A percentile compares a stretch with the other conserved stretches of the same genome.
phyloP scores from a whole-genome alignment of 306 rosid genomes.

The Parietaria judaica region DNA sequence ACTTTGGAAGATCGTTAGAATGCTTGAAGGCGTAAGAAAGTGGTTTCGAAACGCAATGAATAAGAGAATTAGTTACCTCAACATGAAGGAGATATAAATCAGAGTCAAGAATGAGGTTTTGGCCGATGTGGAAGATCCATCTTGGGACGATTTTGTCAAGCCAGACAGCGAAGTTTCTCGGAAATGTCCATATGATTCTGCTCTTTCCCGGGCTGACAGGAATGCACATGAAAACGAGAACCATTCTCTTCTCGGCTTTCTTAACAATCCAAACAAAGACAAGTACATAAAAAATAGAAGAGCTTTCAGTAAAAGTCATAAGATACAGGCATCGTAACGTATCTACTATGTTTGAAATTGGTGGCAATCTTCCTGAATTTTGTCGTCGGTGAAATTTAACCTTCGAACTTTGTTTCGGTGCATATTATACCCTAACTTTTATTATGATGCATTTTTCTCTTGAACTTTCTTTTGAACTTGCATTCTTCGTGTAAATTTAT shows the following conservation, averaged over 20 bases:
- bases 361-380: no score
- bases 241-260: constrained; percentile 18
- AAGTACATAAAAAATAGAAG: not conserved
- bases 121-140: constrained; percentile 85
- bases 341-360: no score
- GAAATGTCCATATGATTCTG: constrained; percentile 85
- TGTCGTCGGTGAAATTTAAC: no score
- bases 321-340: no score
- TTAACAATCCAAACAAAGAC: constrained; percentile 23
- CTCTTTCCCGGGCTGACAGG: constrained; percentile 95
- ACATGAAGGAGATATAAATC: constrained; percentile 86
- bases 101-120: constrained; percentile 81
- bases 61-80: constrained; percentile 47
- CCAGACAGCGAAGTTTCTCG: constrained; percentile 72
- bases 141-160: constrained; percentile 68
- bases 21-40: not conserved
- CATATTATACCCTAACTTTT: no score
- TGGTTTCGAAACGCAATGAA: constrained; percentile 8
- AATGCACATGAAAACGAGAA: constrained; percentile 56
- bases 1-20: not conserved
- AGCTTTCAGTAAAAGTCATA: not conserved
- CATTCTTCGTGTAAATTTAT: no score
- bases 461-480: no score
- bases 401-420: no score
- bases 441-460: no score